A percentile compares a stretch with the other conserved stretches of the same genome.
These are phyloP conservation scores for Auricularia cornea DNA, from an alignment of 768 basidiomycete species.

Conservation along the genomic window DNA sequence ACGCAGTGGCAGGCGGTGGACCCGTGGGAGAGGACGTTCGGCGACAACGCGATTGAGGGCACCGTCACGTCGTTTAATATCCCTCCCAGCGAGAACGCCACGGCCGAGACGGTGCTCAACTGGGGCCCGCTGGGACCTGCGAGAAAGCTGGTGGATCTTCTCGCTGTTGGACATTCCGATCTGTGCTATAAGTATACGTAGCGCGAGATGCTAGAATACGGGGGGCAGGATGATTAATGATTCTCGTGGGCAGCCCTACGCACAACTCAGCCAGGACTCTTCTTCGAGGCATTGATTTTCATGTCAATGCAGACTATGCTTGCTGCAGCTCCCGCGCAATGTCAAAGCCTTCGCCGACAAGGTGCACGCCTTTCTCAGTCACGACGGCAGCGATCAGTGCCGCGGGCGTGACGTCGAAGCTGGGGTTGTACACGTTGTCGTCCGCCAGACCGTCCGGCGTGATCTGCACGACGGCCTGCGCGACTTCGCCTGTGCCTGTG, in stretches of 20 bases:
- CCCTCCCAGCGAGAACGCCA: background rate
- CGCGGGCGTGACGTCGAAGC: constrained; percentile 94
- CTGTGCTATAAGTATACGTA: too few relatives aligned
- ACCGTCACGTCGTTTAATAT: background rate
- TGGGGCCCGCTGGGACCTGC: background rate
- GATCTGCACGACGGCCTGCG: constrained; percentile 75
- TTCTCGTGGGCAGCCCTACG: too few relatives aligned
- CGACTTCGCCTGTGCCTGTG: constrained; percentile 27
- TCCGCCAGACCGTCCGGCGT: constrained; percentile 55
- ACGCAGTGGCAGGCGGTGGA: background rate
- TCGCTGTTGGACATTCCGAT: too few relatives aligned
- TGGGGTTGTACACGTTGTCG: constrained; percentile 76
- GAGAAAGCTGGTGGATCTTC: too few relatives aligned
- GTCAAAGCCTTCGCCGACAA: background rate
- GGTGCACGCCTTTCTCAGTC: constrained; percentile 79
- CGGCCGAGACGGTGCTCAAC: background rate
- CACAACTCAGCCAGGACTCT: too few relatives aligned
- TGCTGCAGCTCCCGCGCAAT: background rate
- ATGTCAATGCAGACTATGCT: too few relatives aligned
- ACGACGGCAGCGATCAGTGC: constrained; percentile 91
- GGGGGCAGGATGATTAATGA: too few relatives aligned
- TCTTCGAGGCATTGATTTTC: too few relatives aligned
- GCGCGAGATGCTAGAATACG: too few relatives aligned
- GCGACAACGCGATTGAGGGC: too few relatives aligned
- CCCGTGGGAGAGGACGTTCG: background rate